Conservation (phyloP, 805 yeast species). For the Naumovozyma baii region DNA sequence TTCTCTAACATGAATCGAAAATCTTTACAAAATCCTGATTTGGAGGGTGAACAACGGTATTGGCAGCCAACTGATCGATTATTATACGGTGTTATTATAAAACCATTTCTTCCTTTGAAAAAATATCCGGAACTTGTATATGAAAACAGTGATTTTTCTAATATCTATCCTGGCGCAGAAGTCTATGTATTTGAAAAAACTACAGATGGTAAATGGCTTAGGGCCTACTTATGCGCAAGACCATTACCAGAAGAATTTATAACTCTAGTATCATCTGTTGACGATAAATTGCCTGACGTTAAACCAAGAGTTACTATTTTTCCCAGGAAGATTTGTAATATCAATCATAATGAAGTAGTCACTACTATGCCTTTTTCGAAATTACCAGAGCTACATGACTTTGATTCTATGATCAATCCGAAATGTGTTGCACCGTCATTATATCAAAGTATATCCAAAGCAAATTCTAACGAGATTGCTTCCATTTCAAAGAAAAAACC, state of each 20-base stretch:
- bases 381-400: constrained; percentile 20
- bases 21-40: not conserved
- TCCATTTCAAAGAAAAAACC: constrained; percentile 13
- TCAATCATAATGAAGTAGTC: constrained; percentile 36
- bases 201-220: constrained; percentile 53
- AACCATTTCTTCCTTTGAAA: constrained; percentile 40
- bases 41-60: not conserved
- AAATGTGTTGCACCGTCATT: constrained; percentile 26
- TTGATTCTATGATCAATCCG: constrained; percentile 7
- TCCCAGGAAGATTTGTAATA: constrained; percentile 46
- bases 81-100: constrained; percentile 36
- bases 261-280: constrained; percentile 41
- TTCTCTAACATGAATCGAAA: not conserved
- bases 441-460: constrained; percentile 24
- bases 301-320: constrained; percentile 46
- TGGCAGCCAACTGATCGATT: constrained; percentile 43
- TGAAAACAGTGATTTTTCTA: constrained; percentile 33
- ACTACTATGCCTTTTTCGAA: constrained; percentile 25
- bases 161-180: constrained; percentile 69
- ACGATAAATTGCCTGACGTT: constrained; percentile 54
- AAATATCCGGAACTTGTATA: constrained; percentile 29
- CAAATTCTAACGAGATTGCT: constrained; percentile 9
- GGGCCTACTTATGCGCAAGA: constrained; percentile 62
- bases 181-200: constrained; percentile 61
- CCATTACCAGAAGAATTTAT: constrained; percentile 67